Evolutionary conservation across 1,139 yeast species (phyloP), one percentile per base, ranked within the genome.

Genomic region (Lodderomyces metapsilosis): DNA sequence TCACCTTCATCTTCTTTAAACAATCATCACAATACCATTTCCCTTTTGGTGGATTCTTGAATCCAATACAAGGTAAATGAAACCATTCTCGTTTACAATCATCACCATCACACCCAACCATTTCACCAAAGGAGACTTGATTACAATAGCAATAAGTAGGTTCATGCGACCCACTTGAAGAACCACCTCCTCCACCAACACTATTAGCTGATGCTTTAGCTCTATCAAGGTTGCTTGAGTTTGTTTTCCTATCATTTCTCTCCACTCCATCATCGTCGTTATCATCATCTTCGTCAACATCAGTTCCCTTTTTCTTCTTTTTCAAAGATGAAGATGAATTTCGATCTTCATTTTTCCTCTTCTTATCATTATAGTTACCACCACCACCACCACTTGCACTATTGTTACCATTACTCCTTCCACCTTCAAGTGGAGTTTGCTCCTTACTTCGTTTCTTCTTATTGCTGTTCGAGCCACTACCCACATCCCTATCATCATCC

Each of bases 41-140:
- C 3, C 98, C 98, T 64, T 84, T 87, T 5, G 98, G 98, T 8
- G 95, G 84, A 42, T 89, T 86, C 39, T 82, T 81, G 51, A 91
- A 76, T 1, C 97, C 97, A 39, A 89, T 91, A 63, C 98, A 92
- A 13, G 96, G 96, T 57, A 91, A 73, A 66, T 92, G 98, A 69
- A 92, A 92, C 98, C 98, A 92, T 62, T 92, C 98, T 42, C 91
- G 74, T 59, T 84, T 84, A 66, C 98, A 92, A 48, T 84, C 82
- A 37, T 86, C 92, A 3, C 96, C 96, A 58, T 92, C 98, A 65
- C 98, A 92, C 2, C 96, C 98, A 47, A 92, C 97, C 98, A 92
- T 92, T 58, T 92, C 98, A 15, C 98, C 98, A 61, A 87, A 91
- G 3, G 98, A 91, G 1, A 89, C 95, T 59, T 91, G 96, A 60